These are phyloP conservation scores for Rhodotorula diobovata DNA, from an alignment of 768 basidiomycete species.

Conservation along the genomic window DNA sequence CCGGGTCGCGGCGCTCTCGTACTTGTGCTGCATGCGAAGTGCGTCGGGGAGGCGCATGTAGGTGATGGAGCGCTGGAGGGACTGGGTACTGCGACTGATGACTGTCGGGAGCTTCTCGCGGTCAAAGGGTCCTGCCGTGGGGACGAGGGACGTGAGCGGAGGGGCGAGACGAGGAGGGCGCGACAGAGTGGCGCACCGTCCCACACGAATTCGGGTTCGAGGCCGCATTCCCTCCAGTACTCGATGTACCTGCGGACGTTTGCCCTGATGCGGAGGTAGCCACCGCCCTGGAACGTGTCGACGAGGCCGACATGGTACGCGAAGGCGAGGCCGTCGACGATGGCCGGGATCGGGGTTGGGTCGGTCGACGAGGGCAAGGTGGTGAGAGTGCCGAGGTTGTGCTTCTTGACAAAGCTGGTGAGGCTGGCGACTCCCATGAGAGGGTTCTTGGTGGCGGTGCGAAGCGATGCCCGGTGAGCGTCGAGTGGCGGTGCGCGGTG, in stretches of 20 bases:
- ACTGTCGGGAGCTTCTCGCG: conserved; percentile 26
- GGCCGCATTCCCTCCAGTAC: conserved; percentile 22
- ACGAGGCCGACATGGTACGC: conserved; percentile 23
- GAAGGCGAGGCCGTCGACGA: conserved; percentile 27
- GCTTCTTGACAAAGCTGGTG: conserved; percentile 23
- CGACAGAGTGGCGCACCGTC: conserved; percentile 4
- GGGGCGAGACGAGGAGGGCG: neutral
- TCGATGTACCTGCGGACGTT: conserved; percentile 8
- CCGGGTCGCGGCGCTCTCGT: neutral
- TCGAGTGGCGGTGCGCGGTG: too few species aligned
- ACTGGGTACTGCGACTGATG: conserved; percentile 18
- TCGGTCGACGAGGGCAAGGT: neutral
- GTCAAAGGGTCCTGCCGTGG: conserved; percentile 21
- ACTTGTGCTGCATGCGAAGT: neutral
- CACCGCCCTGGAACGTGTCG: conserved; percentile 24
- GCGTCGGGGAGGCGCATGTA: conserved; percentile 28
- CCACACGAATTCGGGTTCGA: conserved; percentile 35
- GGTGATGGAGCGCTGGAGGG: conserved; percentile 20
- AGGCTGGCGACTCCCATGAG: conserved; percentile 34
- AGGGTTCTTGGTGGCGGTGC: too few species aligned
- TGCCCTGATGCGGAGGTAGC: neutral
- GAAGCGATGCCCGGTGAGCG: neutral
- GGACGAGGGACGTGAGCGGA: neutral
- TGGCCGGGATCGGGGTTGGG: neutral
- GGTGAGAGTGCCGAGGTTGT: conserved; percentile 1